Conservation (phyloP, 257 asterid species). For the Petunia secreta region DNA sequence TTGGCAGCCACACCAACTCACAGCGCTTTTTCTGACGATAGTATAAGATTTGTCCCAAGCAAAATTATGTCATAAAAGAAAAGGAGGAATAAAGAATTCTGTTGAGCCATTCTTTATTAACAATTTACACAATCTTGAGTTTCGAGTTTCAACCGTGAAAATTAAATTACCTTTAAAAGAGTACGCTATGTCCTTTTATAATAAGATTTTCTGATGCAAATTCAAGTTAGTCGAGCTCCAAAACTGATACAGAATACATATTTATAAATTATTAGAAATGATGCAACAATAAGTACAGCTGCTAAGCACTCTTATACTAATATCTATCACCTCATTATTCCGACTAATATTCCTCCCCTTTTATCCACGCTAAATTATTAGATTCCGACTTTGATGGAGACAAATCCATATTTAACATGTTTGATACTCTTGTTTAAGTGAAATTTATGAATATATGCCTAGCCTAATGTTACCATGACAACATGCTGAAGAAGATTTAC, state of each 20-base stretch:
- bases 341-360: neutral
- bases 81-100: no score
- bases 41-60: neutral
- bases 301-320: slow-evolving; percentile 9
- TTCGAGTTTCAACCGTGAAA: no score
- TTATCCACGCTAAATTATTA: slow-evolving; percentile 2
- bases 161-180: no score
- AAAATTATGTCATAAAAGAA: neutral
- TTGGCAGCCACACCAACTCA: slow-evolving; percentile 18
- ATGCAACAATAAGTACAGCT: neutral
- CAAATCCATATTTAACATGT: neutral
- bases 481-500: slow-evolving; percentile 11
- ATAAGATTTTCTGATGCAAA: no score
- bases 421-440: neutral
- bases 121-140: no score
- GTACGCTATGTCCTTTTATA: no score
- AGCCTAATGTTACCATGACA: neutral
- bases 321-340: neutral
- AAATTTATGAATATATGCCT: neutral
- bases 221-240: no score
- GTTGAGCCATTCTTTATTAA: no score
- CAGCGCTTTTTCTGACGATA: neutral
- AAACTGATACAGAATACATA: no score
- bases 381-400: slow-evolving; percentile 21
- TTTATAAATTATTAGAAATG: no score